Evolutionary conservation across 345 rosid genomes (phyloP).

Genomic region (Hibiscus syriacus): DNA sequence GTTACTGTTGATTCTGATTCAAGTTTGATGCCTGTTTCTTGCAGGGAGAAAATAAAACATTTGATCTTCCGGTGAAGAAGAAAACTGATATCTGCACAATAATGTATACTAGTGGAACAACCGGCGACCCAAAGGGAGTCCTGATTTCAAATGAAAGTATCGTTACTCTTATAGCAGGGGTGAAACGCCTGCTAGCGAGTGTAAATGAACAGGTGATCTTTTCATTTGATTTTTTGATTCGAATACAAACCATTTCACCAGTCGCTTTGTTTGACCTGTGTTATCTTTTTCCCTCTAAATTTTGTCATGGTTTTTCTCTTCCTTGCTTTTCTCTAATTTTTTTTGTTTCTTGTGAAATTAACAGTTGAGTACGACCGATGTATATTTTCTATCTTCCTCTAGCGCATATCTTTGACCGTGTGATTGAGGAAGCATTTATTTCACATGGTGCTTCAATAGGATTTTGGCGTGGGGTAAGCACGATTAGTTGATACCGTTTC

Average conservation of each 20-base stretch:
- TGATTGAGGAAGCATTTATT: conserved; percentile 76
- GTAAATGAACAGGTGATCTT: conserved; percentile 64
- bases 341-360: conserved; percentile 13
- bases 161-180: conserved; percentile 70
- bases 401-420: conserved; percentile 93
- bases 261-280: not conserved
- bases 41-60: conserved; percentile 65
- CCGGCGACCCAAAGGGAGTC: conserved; percentile 99
- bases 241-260: not conserved
- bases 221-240: conserved; percentile 1
- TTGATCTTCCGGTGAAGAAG: conserved; percentile 75
- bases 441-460: conserved; percentile 80
- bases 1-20: conserved; percentile 4
- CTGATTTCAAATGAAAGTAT: conserved; percentile 88
- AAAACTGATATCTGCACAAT: conserved; percentile 82
- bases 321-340: not conserved
- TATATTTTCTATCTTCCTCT: conserved; percentile 95
- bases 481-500: not conserved
- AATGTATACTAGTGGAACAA: conserved; percentile 99
- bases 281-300: not conserved
- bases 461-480: conserved; percentile 94
- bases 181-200: conserved; percentile 41
- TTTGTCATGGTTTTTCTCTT: not conserved
- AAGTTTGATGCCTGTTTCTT: conserved; percentile 11
- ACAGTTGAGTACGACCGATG: conserved; percentile 64